Base-by-base conservation (phyloP, 768 basidiomycete genomes). In the Dentipellis sp. region DNA sequence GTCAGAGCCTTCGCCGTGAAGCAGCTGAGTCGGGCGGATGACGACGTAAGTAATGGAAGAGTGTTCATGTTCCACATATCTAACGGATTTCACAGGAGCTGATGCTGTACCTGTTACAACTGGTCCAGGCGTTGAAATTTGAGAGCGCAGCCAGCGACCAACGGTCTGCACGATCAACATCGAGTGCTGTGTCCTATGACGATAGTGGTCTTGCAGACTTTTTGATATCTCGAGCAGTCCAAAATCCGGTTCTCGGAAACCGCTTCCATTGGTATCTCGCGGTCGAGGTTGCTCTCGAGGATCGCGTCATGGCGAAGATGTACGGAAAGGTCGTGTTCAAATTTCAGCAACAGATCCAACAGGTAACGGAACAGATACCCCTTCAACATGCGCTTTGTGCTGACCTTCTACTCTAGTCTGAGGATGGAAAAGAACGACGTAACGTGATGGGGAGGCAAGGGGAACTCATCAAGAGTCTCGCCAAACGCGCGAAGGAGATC, bases 81-180 rank as follows among this genome's bases (percentile, higher is more conserved):
- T 48, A 53, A 57, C 37, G n/a, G 37, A 49, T 21, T 19, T 10
- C 19, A 16, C 67, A 98, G 95, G 95, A 99, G 64, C 78, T 99
- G 7, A 73, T 91, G 56, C 68, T 97, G 1, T 99, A 99, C 68
- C 78, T 99, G 1, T 74, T 99, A 2, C 97, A 99, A 71, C 82
- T 99, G 17, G 95, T 98, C 0, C 97, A 99, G 72, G 93, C 97
- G 0, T 84, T 99, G 62, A 97, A 95, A 67, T 99, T 99, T 59
- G 97, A 98, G 69, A 90, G 84, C 57, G 75, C 81, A 1, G 85
- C 85, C 0, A 87, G 77, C 49, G 89, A 88, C 55, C 88, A 88
- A 62, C 75, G 87, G 45, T 83, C 87, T 0, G 81, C 83, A n/a
- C 77, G 88, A 46, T 82, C 85, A 1, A 79, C 80, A 1, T 79